Conservation (phyloP, 2,329 filamentous ascomycete genomes). For the Leptographium galeiforme region DNA sequence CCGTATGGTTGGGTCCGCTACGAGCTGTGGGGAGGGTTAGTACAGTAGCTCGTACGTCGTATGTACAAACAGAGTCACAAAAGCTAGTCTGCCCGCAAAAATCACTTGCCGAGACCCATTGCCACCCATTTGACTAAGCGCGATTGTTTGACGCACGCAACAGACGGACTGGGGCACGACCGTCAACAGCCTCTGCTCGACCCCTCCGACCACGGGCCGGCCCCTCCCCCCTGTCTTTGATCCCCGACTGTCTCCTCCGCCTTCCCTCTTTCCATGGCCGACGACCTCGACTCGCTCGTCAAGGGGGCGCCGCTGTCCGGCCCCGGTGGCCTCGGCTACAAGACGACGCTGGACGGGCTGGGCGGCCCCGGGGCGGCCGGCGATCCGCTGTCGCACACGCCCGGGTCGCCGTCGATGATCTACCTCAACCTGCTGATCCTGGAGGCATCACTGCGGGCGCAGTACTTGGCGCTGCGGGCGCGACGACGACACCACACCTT, state of each 20-base stretch:
- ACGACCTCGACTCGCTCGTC: slow-evolving; percentile 73
- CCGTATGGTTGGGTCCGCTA: no score
- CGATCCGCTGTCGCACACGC: slow-evolving; percentile 68
- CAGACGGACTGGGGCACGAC: no score
- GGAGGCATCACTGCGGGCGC: slow-evolving; percentile 81
- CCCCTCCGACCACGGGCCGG: no score
- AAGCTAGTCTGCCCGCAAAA: no score
- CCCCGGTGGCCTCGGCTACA: neutral
- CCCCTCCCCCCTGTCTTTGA: neutral
- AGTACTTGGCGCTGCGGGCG: slow-evolving; percentile 82
- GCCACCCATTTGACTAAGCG: no score
- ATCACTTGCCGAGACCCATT: no score
- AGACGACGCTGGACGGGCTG: slow-evolving; percentile 25
- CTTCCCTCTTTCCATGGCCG: slow-evolving; percentile 33
- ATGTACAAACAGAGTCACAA: no score
- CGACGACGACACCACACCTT: slow-evolving; percentile 86
- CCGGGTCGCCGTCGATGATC: slow-evolving; percentile 88
- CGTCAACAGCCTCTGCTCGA: no score
- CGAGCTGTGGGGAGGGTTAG: no score
- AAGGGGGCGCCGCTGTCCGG: slow-evolving; percentile 67
- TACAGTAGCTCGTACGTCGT: no score
- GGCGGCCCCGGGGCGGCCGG: slow-evolving; percentile 31
- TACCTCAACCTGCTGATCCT: slow-evolving; percentile 97
- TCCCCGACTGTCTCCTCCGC: neutral
- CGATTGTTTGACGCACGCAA: no score